These are phyloP conservation scores for Hypsizygus marmoreus DNA, from an alignment of 768 basidiomycete genomes.

Conservation along the genomic window DNA sequence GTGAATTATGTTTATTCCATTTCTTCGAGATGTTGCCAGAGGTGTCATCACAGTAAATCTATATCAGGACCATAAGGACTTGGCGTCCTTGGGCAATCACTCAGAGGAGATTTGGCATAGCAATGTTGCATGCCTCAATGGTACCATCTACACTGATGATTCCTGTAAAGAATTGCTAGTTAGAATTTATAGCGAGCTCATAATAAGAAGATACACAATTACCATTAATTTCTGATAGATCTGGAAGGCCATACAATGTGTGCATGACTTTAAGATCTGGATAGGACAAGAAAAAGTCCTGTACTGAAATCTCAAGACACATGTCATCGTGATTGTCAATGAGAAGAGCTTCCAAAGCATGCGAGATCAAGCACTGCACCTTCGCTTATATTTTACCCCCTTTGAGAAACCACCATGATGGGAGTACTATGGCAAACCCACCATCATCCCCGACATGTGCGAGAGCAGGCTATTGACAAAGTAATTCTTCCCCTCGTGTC, in stretches of 20 bases:
- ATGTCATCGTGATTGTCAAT: neutral
- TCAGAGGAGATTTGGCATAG: constrained; percentile 27
- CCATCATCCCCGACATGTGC: neutral
- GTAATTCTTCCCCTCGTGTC: too few relatives aligned
- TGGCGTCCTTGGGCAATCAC: constrained; percentile 26
- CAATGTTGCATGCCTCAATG: neutral
- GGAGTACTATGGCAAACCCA: too few relatives aligned
- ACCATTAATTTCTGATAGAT: constrained; percentile 5
- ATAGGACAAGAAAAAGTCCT: constrained; percentile 3
- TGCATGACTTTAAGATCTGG: neutral
- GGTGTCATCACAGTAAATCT: constrained; percentile 47
- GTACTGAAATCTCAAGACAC: neutral
- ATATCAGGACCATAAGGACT: constrained; percentile 33
- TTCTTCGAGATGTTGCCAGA: constrained; percentile 48
- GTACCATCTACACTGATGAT: too few relatives aligned
- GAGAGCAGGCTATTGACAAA: neutral
- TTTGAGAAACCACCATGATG: too few relatives aligned
- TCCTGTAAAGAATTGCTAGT: neutral
- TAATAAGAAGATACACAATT: neutral
- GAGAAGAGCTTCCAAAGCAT: neutral
- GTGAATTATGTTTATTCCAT: constrained; percentile 48
- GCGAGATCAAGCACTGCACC: neutral
- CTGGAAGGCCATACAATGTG: neutral
- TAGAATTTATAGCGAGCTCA: neutral
- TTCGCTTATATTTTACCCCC: constrained; percentile 4